A percentile compares a stretch with the other conserved stretches of the same genome.
Evolutionary conservation across 106 monocot genomes (phyloP).

Genomic region (Ottelia alismoides): DNA sequence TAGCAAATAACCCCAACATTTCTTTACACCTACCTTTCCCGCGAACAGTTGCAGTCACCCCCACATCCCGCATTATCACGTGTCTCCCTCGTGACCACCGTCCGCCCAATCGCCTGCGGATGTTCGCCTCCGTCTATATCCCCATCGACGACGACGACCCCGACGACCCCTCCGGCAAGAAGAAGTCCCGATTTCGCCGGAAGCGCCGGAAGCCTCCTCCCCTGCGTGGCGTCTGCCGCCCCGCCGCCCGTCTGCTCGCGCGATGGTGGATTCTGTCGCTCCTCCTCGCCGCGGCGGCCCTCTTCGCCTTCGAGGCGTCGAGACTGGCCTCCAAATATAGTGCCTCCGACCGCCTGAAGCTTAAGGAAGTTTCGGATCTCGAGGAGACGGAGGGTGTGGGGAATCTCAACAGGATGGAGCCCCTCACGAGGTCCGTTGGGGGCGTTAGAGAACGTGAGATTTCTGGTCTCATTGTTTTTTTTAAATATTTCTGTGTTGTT

Average conservation of each 20-base stretch:
- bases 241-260: slow-evolving; percentile 14
- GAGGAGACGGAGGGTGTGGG: slow-evolving; percentile 3
- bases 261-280: slow-evolving; percentile 65
- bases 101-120: too few relatives aligned
- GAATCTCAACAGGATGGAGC: slow-evolving; percentile 56
- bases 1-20: too few relatives aligned
- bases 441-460: slow-evolving; percentile 57
- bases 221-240: slow-evolving; percentile 4
- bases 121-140: slow-evolving; percentile 42
- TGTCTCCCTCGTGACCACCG: too few relatives aligned
- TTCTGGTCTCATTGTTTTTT: too few relatives aligned
- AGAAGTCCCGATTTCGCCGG: slow-evolving; percentile 28
- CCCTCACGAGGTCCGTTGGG: slow-evolving; percentile 31
- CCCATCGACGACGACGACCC: slow-evolving; percentile 66
- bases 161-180: slow-evolving; percentile 27
- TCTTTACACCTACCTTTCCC: too few relatives aligned
- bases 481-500: too few relatives aligned
- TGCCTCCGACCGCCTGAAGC: too few relatives aligned
- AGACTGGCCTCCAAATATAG: too few relatives aligned
- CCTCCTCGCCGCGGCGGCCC: slow-evolving; percentile 26
- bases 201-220: slow-evolving; percentile 24
- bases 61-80: too few relatives aligned
- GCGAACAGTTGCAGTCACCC: too few relatives aligned
- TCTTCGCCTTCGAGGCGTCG: slow-evolving; percentile 39
- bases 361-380: too few relatives aligned